Base-by-base conservation (phyloP, 129 eudicot species). In the Cynara cardunculus region DNA sequence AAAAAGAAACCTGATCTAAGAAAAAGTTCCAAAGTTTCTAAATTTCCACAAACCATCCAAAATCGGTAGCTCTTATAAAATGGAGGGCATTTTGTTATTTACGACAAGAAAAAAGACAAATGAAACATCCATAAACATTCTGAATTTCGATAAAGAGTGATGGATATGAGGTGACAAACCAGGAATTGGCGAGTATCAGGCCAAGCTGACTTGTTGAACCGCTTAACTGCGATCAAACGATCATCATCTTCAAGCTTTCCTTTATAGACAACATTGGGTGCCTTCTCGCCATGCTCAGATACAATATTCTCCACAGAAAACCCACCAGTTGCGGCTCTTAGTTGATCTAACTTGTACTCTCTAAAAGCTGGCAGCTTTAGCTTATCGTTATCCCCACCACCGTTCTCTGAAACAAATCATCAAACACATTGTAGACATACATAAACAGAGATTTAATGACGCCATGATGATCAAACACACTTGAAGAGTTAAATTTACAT, bases 131-230 rank as follows among this genome's bases (percentile, higher is more conserved):
- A 27, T 1, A 28, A 62, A 56, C 7, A 34, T 64, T 66, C 13
- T 18, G 32, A 22, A 67, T 13, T 26, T 7, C 22, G 16, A 79
- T 1, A 19, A 79, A 79, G 31, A 79, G 14, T 4, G 21, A 78
- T 69, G 24, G 18, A 26, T 41, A 68, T 34, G 37, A 30, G 2
- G 22, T 19, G 35, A 88, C 84, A 64, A 65, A 94, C 98, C 59
- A 94, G 79, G 76, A 94, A 94, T 69, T 94, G 98, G n/a, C 94
- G 90, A 81, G 92, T 31, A 88, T 94, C 98, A 39, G 97, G 98
- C 98, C 98, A 94, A 39, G 97, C 98, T 9, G 96, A 94, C 80
- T 81, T 83, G 65, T 89, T 91, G 69, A 94, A 94, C 49, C 97
- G 92, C 83, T 94, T 94, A 79, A 94, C 91, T 69, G 98, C 98